Conservation (phyloP, 140 eudicot species). For the Bidens hawaiensis region DNA sequence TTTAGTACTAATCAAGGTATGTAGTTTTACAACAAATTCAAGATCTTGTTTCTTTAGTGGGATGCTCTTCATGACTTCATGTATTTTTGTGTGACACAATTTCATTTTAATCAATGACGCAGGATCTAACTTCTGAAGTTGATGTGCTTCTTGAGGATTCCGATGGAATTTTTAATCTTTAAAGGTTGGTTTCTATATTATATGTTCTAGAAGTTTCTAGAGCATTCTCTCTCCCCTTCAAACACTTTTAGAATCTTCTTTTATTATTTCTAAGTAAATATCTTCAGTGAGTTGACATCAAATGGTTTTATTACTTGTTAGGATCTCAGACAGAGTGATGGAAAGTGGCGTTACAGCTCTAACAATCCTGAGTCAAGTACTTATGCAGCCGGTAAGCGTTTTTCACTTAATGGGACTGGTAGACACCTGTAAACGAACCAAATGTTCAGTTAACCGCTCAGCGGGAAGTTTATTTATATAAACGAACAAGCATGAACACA, state of each 20-base stretch:
- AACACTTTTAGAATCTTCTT: background rate
- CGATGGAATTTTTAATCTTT: slow-evolving; percentile 51
- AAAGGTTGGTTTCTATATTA: slow-evolving; percentile 44
- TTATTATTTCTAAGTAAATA: background rate
- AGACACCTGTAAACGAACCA: too few relatives aligned
- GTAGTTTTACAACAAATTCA: background rate
- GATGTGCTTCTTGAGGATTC: slow-evolving; percentile 55
- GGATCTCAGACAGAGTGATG: slow-evolving; percentile 92
- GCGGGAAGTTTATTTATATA: too few relatives aligned
- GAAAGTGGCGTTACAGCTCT: slow-evolving; percentile 74
- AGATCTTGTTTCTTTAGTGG: background rate
- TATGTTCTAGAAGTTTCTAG: background rate
- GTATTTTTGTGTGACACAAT: background rate
- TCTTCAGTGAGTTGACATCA: slow-evolving; percentile 7
- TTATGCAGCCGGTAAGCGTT: slow-evolving; percentile 59
- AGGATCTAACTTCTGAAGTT: slow-evolving; percentile 49
- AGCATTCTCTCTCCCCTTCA: background rate
- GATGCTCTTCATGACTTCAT: background rate
- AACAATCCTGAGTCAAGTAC: slow-evolving; percentile 68
- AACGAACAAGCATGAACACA: too few relatives aligned
- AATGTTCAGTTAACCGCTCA: too few relatives aligned
- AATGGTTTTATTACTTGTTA: slow-evolving; percentile 28
- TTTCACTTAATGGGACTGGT: background rate
- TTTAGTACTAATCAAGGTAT: slow-evolving; percentile 57
- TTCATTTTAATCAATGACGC: slow-evolving; percentile 7